These are phyloP conservation scores for Trypethelium eluteriae DNA, from an alignment of 495 filamentous ascomycete genomes.

Conservation along the genomic window DNA sequence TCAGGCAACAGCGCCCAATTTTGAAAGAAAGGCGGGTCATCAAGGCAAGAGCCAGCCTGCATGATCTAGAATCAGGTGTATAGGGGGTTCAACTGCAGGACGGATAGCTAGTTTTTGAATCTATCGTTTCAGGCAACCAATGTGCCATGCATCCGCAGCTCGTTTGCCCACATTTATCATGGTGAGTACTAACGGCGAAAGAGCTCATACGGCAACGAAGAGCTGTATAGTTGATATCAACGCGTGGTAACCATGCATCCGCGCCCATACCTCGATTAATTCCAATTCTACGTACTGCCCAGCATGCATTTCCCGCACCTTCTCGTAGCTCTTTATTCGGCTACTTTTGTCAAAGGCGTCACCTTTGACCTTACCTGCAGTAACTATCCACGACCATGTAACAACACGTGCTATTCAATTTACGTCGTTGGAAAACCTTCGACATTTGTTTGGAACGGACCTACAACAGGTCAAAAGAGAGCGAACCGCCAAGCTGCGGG, in stretches of 20 bases:
- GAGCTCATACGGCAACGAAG: neutral
- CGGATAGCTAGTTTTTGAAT: neutral
- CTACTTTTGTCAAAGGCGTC: neutral
- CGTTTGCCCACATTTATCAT: no score
- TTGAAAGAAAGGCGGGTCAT: neutral
- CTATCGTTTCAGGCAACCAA: no score
- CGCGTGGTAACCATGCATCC: neutral
- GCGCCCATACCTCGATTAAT: neutral
- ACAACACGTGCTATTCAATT: neutral
- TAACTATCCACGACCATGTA: neutral
- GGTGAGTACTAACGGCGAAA: neutral
- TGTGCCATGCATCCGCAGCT: no score
- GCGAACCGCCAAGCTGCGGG: neutral
- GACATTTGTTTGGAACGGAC: constrained; percentile 1
- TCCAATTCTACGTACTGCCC: neutral
- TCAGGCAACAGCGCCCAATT: neutral
- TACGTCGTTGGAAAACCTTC: neutral
- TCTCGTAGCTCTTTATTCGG: neutral
- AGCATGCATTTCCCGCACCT: neutral
- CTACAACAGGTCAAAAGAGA: neutral
- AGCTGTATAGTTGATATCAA: neutral
- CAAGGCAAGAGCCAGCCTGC: neutral
- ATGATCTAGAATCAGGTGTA: neutral
- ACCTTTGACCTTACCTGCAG: neutral
- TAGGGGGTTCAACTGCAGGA: neutral